These are phyloP conservation scores for Aspergillus baeticus DNA, from an alignment of 495 filamentous ascomycete species.

Conservation along the genomic window DNA sequence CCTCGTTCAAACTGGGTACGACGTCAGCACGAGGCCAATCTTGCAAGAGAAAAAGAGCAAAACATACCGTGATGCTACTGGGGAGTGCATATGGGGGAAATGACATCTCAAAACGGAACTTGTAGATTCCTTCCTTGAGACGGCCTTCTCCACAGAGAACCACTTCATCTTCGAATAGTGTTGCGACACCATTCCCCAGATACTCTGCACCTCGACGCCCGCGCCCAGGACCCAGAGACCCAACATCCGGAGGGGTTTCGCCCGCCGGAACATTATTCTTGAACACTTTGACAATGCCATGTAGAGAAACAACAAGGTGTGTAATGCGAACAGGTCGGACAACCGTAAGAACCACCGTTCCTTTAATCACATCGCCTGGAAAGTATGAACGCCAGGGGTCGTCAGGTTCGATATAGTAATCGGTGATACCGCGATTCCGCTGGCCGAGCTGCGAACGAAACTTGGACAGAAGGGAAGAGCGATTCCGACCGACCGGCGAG, in stretches of 20 bases:
- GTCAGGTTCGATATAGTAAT: slow-evolving; percentile 73
- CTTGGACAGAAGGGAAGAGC: slow-evolving; percentile 55
- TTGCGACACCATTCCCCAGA: slow-evolving; percentile 77
- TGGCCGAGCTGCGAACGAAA: slow-evolving; percentile 61
- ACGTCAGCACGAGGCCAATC: not conserved
- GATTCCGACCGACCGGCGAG: slow-evolving; percentile 44
- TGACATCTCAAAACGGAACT: slow-evolving; percentile 88
- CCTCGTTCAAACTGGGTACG: slow-evolving; percentile 83
- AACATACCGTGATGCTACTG: slow-evolving; percentile 76
- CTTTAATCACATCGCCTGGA: slow-evolving; percentile 63
- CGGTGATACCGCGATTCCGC: slow-evolving; percentile 70
- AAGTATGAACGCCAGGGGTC: slow-evolving; percentile 88
- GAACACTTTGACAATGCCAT: slow-evolving; percentile 87
- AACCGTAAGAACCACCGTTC: slow-evolving; percentile 77
- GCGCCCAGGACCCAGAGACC: slow-evolving; percentile 50
- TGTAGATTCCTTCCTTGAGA: slow-evolving; percentile 79
- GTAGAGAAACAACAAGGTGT: slow-evolving; percentile 82
- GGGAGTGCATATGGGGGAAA: slow-evolving; percentile 78
- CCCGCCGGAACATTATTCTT: slow-evolving; percentile 67
- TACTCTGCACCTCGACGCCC: slow-evolving; percentile 63
- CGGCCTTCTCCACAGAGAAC: slow-evolving; percentile 89
- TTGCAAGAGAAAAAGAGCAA: not conserved
- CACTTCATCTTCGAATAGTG: slow-evolving; percentile 86
- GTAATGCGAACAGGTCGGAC: slow-evolving; percentile 83
- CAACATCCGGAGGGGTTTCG: slow-evolving; percentile 51